Percentiles rank a stretch among this genome's conserved stretches.
Conservation (phyloP, 2,329 filamentous ascomycete genomes). For the Atkinsonella hypoxylon region DNA sequence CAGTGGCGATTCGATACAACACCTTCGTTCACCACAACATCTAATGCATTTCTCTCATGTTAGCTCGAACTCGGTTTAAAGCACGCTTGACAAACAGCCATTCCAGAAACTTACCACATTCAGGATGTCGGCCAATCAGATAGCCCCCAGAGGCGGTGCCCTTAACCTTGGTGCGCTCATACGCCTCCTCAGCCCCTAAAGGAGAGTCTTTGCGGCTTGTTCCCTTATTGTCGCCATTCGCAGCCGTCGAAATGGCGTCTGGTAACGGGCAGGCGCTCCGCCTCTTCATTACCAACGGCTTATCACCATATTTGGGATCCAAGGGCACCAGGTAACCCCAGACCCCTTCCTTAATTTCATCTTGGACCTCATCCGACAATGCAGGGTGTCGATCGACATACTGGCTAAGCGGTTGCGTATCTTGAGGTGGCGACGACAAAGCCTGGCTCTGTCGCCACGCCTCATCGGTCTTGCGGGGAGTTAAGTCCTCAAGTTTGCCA, state of each 20-base stretch:
- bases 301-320: constrained; percentile 54
- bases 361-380: constrained; percentile 70
- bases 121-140: constrained; percentile 80
- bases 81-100: background rate
- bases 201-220: constrained; percentile 31
- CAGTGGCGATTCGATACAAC: constrained; percentile 84
- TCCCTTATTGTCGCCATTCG: constrained; percentile 26
- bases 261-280: constrained; percentile 57
- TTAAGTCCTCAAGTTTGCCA: constrained; percentile 41
- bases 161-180: constrained; percentile 49
- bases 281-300: constrained; percentile 60
- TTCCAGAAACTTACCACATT: constrained; percentile 60
- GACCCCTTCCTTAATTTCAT: constrained; percentile 73
- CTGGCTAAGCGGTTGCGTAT: constrained; percentile 51
- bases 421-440: constrained; percentile 53
- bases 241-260: constrained; percentile 25
- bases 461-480: constrained; percentile 38
- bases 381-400: constrained; percentile 60
- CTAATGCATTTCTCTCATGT: constrained; percentile 18
- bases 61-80: background rate
- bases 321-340: constrained; percentile 93
- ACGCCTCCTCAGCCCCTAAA: constrained; percentile 44
- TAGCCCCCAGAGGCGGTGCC: constrained; percentile 68
- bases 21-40: constrained; percentile 62
- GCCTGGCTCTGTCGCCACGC: constrained; percentile 31